Evolutionary conservation across 2,329 filamentous ascomycete species (phyloP).

Genomic region (Fusarium buxicola): DNA sequence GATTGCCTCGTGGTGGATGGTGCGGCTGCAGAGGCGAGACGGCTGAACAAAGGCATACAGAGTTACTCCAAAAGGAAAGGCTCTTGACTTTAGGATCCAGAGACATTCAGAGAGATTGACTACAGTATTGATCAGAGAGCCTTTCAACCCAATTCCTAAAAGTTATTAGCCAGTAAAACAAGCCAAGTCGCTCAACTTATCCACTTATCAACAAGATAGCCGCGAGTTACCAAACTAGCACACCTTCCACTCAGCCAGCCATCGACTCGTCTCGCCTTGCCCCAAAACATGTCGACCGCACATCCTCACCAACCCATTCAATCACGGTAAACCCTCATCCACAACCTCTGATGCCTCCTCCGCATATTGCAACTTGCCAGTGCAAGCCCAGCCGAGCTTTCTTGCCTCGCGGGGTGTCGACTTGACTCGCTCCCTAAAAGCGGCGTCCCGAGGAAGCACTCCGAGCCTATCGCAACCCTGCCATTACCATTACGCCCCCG

Average conservation of each 20-base stretch:
- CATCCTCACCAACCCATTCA: conserved; percentile 18
- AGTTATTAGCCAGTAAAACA: background rate
- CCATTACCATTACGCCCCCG: conserved; percentile 47
- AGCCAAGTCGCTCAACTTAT: background rate
- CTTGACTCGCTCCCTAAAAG: conserved; percentile 29
- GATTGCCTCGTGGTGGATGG: background rate
- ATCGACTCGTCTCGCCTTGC: conserved; percentile 6
- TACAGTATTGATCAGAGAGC: too few relatives aligned
- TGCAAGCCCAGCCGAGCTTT: conserved; percentile 31
- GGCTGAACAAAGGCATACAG: background rate
- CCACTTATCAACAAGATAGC: conserved; percentile 13
- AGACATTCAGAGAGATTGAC: background rate
- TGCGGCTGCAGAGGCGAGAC: background rate
- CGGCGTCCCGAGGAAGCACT: conserved; percentile 9
- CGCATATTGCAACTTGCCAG: conserved; percentile 16
- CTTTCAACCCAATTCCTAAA: background rate
- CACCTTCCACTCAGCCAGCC: conserved; percentile 9
- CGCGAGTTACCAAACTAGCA: conserved; percentile 9
- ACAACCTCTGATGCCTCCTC: conserved; percentile 13
- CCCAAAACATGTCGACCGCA: background rate
- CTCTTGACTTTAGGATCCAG: background rate
- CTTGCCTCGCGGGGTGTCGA: background rate
- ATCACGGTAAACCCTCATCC: conserved; percentile 23
- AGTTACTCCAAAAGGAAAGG: too few relatives aligned
- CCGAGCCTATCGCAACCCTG: conserved; percentile 50